Conservation (phyloP, 306 rosid genomes). For the Inga oerstediana region DNA sequence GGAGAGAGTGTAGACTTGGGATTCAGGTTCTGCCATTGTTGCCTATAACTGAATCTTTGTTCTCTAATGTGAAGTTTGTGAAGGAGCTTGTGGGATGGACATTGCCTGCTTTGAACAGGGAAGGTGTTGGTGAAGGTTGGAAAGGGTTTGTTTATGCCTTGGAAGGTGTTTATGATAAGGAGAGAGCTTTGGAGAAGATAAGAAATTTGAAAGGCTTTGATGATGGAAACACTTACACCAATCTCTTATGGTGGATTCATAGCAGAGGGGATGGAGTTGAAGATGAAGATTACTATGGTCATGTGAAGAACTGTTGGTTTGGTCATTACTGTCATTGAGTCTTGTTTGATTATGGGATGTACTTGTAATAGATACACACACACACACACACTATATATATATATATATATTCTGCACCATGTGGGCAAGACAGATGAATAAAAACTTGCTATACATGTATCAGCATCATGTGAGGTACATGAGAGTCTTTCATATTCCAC, state of each 20-base stretch:
- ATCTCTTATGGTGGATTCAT: conserved; percentile 93
- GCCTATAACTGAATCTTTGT: conserved; percentile 72
- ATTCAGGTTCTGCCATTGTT: conserved; percentile 74
- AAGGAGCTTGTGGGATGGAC: conserved; percentile 85
- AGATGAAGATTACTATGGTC: conserved; percentile 2
- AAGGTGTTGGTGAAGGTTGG: conserved; percentile 75
- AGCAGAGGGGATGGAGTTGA: conserved; percentile 50
- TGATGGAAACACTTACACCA: conserved; percentile 83
- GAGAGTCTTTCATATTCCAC: not conserved
- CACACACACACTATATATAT: no score
- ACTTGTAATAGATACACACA: not conserved
- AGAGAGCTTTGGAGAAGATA: conserved; percentile 56
- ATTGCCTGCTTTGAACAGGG: conserved; percentile 60
- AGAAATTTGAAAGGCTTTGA: conserved; percentile 66
- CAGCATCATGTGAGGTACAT: not conserved
- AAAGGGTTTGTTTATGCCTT: conserved; percentile 86
- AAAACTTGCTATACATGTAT: not conserved
- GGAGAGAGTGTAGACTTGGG: conserved; percentile 81
- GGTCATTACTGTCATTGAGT: not conserved
- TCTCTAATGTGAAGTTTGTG: conserved; percentile 58
- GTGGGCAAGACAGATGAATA: not conserved
- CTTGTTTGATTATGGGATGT: not conserved
- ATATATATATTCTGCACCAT: not conserved
- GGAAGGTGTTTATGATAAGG: conserved; percentile 70
- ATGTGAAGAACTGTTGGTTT: not conserved